These are phyloP conservation scores for Microdochium bolleyi DNA, from an alignment of 2,329 filamentous ascomycete genomes.

Conservation along the genomic window DNA sequence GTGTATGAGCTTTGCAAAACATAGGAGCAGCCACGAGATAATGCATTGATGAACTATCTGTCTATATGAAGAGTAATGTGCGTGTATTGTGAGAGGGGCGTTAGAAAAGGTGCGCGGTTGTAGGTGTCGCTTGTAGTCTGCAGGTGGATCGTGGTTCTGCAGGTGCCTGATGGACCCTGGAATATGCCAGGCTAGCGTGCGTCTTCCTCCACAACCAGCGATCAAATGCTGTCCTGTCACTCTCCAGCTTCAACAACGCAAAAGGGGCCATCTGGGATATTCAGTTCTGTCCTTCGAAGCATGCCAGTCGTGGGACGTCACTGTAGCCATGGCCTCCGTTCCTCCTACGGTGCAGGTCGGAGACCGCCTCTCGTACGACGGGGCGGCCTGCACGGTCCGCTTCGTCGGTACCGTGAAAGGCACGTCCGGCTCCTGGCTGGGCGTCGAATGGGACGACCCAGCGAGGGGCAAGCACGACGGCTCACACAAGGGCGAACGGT, in stretches of 20 bases:
- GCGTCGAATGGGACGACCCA: constrained; percentile 93
- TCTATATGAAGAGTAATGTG: neutral
- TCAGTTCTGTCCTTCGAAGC: too few relatives aligned
- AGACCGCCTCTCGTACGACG: constrained; percentile 73
- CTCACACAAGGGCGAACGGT: constrained; percentile 66
- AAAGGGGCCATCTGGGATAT: too few relatives aligned
- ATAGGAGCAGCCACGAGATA: too few relatives aligned
- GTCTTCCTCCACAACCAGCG: too few relatives aligned
- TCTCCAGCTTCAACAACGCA: too few relatives aligned
- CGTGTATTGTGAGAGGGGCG: neutral
- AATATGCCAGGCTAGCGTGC: neutral
- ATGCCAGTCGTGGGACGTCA: neutral
- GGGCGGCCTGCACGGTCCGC: constrained; percentile 72
- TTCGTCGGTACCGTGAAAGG: constrained; percentile 72
- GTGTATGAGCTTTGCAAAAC: neutral
- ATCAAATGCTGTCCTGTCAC: too few relatives aligned
- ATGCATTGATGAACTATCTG: too few relatives aligned
- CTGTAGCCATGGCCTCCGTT: constrained; percentile 25
- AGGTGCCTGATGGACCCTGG: neutral
- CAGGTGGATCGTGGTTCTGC: neutral
- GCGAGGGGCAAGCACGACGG: constrained; percentile 86
- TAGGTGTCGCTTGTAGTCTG: too few relatives aligned
- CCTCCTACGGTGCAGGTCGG: constrained; percentile 41
- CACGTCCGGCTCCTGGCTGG: constrained; percentile 76
- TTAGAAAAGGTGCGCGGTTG: too few relatives aligned